These are phyloP conservation scores for Pisolithus thermaeus DNA, from an alignment of 1,284 basidiomycete species.

Conservation along the genomic window DNA sequence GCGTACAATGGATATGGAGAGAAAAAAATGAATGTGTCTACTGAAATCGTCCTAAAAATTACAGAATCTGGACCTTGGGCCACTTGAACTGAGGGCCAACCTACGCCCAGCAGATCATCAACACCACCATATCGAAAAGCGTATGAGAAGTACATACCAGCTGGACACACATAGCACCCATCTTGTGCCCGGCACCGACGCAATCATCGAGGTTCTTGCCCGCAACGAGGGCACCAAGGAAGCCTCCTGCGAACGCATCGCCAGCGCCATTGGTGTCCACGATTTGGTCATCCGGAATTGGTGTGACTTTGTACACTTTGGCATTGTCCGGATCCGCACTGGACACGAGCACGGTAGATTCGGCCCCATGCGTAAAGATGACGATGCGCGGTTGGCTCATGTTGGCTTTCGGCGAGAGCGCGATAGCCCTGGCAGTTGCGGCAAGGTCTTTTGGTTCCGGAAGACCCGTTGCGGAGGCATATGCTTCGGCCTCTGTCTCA, in stretches of 20 bases:
- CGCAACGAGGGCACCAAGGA: slow-evolving; percentile 80
- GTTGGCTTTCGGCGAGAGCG: slow-evolving; percentile 65
- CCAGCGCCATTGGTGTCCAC: slow-evolving; percentile 99
- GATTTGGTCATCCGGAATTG: slow-evolving; percentile 66
- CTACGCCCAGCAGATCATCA: slow-evolving; percentile 29
- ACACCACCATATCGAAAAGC: neutral
- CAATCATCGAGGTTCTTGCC: slow-evolving; percentile 80
- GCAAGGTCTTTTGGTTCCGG: slow-evolving; percentile 58
- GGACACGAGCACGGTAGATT: slow-evolving; percentile 77
- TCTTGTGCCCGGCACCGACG: slow-evolving; percentile 83
- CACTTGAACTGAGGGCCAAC: slow-evolving; percentile 74
- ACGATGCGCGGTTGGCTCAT: slow-evolving; percentile 73
- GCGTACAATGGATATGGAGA: slow-evolving; percentile 21
- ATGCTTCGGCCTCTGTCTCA: slow-evolving; percentile 90
- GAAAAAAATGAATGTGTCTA: slow-evolving; percentile 3
- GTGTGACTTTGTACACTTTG: slow-evolving; percentile 58
- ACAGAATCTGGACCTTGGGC: slow-evolving; percentile 72
- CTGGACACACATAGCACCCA: slow-evolving; percentile 87
- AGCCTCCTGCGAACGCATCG: slow-evolving; percentile 98
- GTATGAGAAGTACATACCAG: slow-evolving; percentile 46
- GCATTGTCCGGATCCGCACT: slow-evolving; percentile 49
- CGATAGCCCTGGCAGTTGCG: slow-evolving; percentile 70
- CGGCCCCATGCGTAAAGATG: slow-evolving; percentile 88
- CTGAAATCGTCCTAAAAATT: slow-evolving; percentile 10
- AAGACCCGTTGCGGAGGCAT: slow-evolving; percentile 64